Evolutionary conservation across 108 stramenopile genomes (phyloP), one percentile per base, ranked within the genome.

Genomic region (Cylindrotheca fusiformis): DNA sequence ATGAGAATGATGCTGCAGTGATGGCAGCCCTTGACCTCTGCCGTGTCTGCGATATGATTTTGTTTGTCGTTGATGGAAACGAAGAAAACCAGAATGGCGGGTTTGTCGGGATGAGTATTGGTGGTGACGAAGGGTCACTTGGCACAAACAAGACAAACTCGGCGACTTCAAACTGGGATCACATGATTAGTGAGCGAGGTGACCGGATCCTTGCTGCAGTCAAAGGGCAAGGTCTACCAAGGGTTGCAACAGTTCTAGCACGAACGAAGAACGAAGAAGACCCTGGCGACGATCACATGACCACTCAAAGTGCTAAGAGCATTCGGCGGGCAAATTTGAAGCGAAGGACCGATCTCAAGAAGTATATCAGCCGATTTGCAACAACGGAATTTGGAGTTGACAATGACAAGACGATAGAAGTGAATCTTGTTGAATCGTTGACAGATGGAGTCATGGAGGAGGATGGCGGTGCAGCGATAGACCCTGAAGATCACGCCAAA

Each of bases 141-240:
- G 30, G 72, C 49, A 82, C 71, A 46, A 73, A 76, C 57, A 77
- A 77, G 57, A 74, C 78, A 4, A 68, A 55, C n/a, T 65, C 63
- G 33, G 76, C 58, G 32, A 53, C 73, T 17, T 77, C 77, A 32
- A 68, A 78, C 69, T 85, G 76, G 68, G 87, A 86, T 48, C 82
- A 89, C 74, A 64, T 92, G 60, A 81, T 92, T 52, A 84, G 84
- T 47, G 65, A 74, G 20, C 68, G 83, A 24, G 95, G 95, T 14
- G 95, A 96, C 66, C 74, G 88, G 55, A 80, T 95, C 10, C 65
- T 98, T 63, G 65, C 89, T n/a, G 90, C 94, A 4, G 54, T 98
- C 59, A 97, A 98, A 72, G 88, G 91, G 18, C 93, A 95, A 67
- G 99, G 97, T n/a, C 61, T 97, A 26, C 97, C 99, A 4, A 75